Percentiles rank a stretch among this genome's conserved stretches.
phyloP scores from a whole-genome alignment of 805 yeast species.

The Yamadazyma nakazawae region DNA sequence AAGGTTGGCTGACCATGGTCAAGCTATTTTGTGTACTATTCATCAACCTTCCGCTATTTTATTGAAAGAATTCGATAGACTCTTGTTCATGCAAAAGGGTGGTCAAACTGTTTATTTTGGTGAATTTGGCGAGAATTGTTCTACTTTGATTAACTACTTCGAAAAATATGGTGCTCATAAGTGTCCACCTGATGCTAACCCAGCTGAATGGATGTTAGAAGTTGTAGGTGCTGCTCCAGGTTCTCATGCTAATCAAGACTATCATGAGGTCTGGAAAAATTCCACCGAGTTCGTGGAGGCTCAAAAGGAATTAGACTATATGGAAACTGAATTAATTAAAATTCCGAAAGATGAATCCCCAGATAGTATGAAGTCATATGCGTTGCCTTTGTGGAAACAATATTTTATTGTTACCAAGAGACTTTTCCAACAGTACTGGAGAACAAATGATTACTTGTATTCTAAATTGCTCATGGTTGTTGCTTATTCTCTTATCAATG shows the following conservation, averaged over 20 bases:
- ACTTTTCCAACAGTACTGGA: conserved; percentile 38
- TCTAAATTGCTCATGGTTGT: conserved; percentile 58
- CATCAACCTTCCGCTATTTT: conserved; percentile 85
- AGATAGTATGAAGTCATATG: conserved; percentile 29
- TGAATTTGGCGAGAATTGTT: conserved; percentile 66
- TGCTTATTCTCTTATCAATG: conserved; percentile 59
- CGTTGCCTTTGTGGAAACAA: conserved; percentile 27
- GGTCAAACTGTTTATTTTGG: conserved; percentile 83
- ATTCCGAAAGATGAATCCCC: conserved; percentile 22
- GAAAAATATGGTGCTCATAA: conserved; percentile 64
- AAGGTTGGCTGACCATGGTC: conserved; percentile 40
- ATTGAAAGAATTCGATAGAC: conserved; percentile 73
- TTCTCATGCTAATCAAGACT: conserved; percentile 68
- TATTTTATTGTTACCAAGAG: conserved; percentile 30
- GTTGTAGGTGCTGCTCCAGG: conserved; percentile 84
- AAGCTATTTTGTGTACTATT: conserved; percentile 53
- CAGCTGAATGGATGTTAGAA: conserved; percentile 83
- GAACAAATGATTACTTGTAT: conserved; percentile 60
- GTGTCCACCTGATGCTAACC: conserved; percentile 37
- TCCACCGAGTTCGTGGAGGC: conserved; percentile 62
- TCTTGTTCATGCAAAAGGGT: conserved; percentile 66
- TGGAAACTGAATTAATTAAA: conserved; percentile 52
- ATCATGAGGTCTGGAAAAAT: conserved; percentile 71
- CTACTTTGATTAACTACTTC: conserved; percentile 58
- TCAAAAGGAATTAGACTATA: conserved; percentile 53